These are phyloP conservation scores for Cyclotella cryptica DNA, from an alignment of 108 stramenopile genomes.

Conservation along the genomic window DNA sequence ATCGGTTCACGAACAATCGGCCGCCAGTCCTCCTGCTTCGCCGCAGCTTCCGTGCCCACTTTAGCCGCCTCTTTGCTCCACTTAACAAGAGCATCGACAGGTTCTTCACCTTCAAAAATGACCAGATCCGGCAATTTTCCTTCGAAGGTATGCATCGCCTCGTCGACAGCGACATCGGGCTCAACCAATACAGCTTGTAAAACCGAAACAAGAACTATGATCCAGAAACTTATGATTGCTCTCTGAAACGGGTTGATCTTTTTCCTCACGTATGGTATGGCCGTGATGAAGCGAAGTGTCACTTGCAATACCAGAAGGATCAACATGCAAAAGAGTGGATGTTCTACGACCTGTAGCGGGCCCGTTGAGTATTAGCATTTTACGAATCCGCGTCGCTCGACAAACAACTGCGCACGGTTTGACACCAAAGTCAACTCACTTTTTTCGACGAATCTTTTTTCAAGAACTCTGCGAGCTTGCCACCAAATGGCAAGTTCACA, in stretches of 20 bases:
- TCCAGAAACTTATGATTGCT: constrained; percentile 15
- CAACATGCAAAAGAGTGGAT: constrained; percentile 48
- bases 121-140: constrained; percentile 54
- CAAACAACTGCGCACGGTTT: not conserved
- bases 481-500: constrained; percentile 39
- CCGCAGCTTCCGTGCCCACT: not conserved
- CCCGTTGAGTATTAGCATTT: no score
- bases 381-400: no score
- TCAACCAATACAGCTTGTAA: constrained; percentile 52
- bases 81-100: constrained; percentile 53
- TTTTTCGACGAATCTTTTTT: constrained; percentile 35
- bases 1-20: constrained; percentile 55
- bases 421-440: constrained; percentile 12
- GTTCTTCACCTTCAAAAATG: constrained; percentile 58
- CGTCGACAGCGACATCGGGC: constrained; percentile 46
- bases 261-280: constrained; percentile 18
- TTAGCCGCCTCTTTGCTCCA: constrained; percentile 53
- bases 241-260: constrained; percentile 21
- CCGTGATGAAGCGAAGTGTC: constrained; percentile 19
- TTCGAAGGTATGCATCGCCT: constrained; percentile 50
- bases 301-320: constrained; percentile 30
- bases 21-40: constrained; percentile 44
- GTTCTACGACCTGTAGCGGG: constrained; percentile 36
- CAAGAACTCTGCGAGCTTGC: constrained; percentile 22
- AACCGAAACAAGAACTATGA: constrained; percentile 31